Percentiles rank a stretch among this genome's conserved stretches.
phyloP scores from a whole-genome alignment of 345 rosid species.

The Firmiana major region DNA sequence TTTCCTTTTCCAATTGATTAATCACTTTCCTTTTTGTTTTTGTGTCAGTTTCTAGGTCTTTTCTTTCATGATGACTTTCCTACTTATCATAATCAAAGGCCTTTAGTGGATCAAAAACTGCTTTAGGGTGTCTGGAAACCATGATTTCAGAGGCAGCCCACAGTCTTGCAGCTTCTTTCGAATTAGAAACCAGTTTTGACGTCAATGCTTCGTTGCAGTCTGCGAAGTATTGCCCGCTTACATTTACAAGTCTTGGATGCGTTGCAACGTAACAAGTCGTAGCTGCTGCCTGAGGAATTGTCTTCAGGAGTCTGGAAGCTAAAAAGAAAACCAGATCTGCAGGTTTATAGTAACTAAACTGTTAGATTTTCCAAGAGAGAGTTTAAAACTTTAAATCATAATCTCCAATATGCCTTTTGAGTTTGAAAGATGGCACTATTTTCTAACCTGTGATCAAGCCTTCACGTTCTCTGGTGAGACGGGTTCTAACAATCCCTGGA shows the following conservation, averaged over 20 bases:
- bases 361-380: not conserved
- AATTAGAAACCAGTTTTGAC: constrained; percentile 68
- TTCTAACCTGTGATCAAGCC: constrained; percentile 73
- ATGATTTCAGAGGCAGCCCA: constrained; percentile 83
- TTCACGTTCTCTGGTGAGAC: constrained; percentile 90
- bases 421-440: not conserved
- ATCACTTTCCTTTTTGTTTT: not conserved
- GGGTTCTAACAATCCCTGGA: constrained; percentile 90
- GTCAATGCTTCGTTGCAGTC: constrained; percentile 85
- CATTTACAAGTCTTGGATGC: constrained; percentile 49
- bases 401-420: not conserved
- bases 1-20: not conserved
- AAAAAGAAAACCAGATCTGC: constrained; percentile 82
- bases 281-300: constrained; percentile 97
- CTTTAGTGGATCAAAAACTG: constrained; percentile 38
- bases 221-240: constrained; percentile 73
- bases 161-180: constrained; percentile 61
- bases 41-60: not conserved
- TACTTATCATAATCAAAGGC: constrained; percentile 16
- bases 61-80: not conserved
- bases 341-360: not conserved
- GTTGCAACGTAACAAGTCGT: constrained; percentile 90
- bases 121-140: constrained; percentile 60
- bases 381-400: not conserved
- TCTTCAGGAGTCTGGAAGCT: constrained; percentile 78